Base-by-base conservation (phyloP, 2,329 filamentous ascomycete species). In the Ilyonectria sp. region DNA sequence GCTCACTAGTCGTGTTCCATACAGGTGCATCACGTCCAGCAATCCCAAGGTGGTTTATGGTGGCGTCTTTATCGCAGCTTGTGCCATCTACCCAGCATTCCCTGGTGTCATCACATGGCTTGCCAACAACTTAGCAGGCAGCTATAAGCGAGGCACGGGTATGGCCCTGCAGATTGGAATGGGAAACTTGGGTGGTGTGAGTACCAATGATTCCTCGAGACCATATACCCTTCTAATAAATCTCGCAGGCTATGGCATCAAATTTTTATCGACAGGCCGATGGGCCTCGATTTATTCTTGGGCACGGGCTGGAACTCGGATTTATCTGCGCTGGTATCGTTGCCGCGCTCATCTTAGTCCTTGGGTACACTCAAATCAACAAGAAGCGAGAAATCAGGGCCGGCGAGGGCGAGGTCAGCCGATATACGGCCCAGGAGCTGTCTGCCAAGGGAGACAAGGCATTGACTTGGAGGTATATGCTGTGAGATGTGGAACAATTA, bases 21-120 rank as follows among this genome's bases (percentile, higher is more conserved):
- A 8, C 9, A 90, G 87, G 71, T 91, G 89, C 78, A 86, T 91
- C 40, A 84, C 85, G 2, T 87, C 86, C 65, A 71, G 75, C 4
- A 90, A 91, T 63, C 85, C 90, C 1, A 84, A 83, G 1, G 89
- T 90, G 0, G 85, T 89, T 11, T 97, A 97, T 71, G 92, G 88
- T 0, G 94, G 92, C 0, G 91, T 91, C 0, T 97, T 95, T 79
- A 83, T 97, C 0, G 92, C 89, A 0, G 92, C 93, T 0, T 87
- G 93, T 64, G 92, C 92, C 2, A 94, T 96, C 63, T 96, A 95
- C 71, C 93, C 94, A 0, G 90, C 89, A 29, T 92, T 96, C 63
- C 84, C 93, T 0, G 95, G 95, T 62, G 92, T 92, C 1, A 92
- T 97, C 57, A 86, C 91, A 0, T 97, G 94, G 94, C 83, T 91